Conservation (phyloP, 257 asterid species). For the Solanum corneliomulleri region DNA sequence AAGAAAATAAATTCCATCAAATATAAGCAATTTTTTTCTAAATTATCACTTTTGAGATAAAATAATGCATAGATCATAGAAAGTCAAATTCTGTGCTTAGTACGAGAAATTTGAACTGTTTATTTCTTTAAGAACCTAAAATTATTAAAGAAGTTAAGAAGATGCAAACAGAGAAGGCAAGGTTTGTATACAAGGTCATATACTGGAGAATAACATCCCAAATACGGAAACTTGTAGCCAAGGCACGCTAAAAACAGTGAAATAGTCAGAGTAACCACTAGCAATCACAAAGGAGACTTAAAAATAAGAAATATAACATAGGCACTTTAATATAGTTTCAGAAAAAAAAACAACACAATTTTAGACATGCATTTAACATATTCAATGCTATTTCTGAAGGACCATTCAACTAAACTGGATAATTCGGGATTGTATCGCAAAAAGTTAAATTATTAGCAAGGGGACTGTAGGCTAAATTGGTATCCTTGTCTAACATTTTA, state of each 20-base stretch:
- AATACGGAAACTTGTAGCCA: neutral
- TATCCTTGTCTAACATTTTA: neutral
- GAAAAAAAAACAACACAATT: neutral
- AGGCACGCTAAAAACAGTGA: neutral
- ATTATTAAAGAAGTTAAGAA: neutral
- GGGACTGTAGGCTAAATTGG: neutral
- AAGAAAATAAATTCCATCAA: conserved; percentile 2
- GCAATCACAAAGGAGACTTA: neutral
- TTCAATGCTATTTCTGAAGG: neutral
- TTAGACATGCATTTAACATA: neutral
- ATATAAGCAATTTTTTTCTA: neutral
- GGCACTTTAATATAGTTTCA: neutral
- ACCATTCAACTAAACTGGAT: neutral
- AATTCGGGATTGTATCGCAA: neutral
- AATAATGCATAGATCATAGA: neutral
- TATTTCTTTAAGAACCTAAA: neutral
- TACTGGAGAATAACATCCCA: neutral
- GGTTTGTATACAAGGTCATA: neutral
- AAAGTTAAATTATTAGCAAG: neutral
- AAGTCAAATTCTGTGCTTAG: neutral
- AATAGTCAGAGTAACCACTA: neutral
- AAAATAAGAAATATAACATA: neutral
- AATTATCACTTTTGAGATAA: neutral
- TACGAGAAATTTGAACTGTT: neutral
- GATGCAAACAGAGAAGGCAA: neutral